These are phyloP conservation scores for Ceratocystis harringtonii DNA, from an alignment of 2,329 filamentous ascomycete genomes.

Conservation along the genomic window DNA sequence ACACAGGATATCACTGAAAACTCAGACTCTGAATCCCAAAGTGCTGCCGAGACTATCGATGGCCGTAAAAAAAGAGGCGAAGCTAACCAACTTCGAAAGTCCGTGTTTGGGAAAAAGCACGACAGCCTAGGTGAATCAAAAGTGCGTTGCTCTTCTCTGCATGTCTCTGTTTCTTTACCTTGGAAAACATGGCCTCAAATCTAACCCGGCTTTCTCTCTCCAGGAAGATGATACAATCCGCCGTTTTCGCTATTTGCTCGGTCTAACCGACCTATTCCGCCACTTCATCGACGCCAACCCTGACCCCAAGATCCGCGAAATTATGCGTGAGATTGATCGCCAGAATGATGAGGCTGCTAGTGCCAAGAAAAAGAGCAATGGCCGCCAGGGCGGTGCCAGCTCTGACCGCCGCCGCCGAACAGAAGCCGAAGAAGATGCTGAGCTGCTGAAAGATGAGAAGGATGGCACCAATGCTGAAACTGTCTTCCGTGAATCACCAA, in stretches of 20 bases:
- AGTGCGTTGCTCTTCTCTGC: constrained; percentile 33
- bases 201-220: constrained; percentile 11
- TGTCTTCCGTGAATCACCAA: constrained; percentile 82
- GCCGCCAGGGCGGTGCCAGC: constrained; percentile 70
- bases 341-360: constrained; percentile 65
- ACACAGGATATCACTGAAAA: constrained; percentile 47
- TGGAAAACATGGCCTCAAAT: not conserved
- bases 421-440: constrained; percentile 94
- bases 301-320: constrained; percentile 83
- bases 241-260: constrained; percentile 85
- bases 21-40: constrained; percentile 64
- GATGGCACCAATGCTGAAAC: constrained; percentile 72
- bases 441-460: constrained; percentile 75
- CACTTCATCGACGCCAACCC: constrained; percentile 98
- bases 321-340: constrained; percentile 86
- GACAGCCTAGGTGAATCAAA: constrained; percentile 84
- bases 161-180: constrained; percentile 7
- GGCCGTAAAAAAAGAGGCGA: constrained; percentile 82
- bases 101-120: constrained; percentile 89
- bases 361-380: constrained; percentile 52
- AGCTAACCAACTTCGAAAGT: constrained; percentile 77
- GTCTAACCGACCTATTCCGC: constrained; percentile 89
- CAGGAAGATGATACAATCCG: constrained; percentile 91
- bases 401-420: constrained; percentile 71
- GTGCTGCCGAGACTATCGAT: constrained; percentile 54